Base-by-base conservation (phyloP, 495 filamentous ascomycete species). In the Hypoxylon lenormandii region DNA sequence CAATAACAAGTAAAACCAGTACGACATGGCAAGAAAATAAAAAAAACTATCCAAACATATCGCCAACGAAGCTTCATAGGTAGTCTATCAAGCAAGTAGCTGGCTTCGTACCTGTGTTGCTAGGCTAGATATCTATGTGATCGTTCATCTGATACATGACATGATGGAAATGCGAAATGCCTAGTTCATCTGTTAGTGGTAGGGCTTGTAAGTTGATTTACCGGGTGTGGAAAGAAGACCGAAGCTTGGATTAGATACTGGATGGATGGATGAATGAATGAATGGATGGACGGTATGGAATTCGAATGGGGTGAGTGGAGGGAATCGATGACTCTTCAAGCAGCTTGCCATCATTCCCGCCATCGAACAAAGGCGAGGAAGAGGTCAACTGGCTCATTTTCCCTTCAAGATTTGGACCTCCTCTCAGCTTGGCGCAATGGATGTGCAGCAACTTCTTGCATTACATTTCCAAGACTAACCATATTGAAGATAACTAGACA, bases 241-340 rank as follows among this genome's bases (percentile, higher is more conserved):
- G 45, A 28, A 61, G 33, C n/a, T n/a, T n/a, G n/a, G n/a, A n/a
- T n/a, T n/a, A n/a, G n/a, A n/a, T n/a, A n/a, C n/a, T n/a, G n/a
- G n/a, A n/a, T n/a, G 37, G 18, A 18, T 11, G 18, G 30, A 18
- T 40, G 15, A 21, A 26, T 26, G 23, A 8, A 37, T 49, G 37
- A 12, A 36, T 40, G 26, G 48, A 46, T 21, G 50, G 40, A 19
- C 18, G 30, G 26, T 18, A 11, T 18, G 33, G 19, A 15, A 15
- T 28, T 33, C n/a, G 19, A 42, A 53, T 60, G 45, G 48, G 42
- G 15, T 59, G 26, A 47, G 30, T 50, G 57, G 26, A 62, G 50
- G 48, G 18, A 23, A 55, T 45, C 38, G 56, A 66, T 70, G 61
- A 58, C 61, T 60, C 50, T 70, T 65, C 50, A 28, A 48, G 12